Percentiles rank a stretch among this genome's conserved stretches.
Evolutionary conservation across 108 stramenopile species (phyloP).

Genomic region (Skeletonema tropicum): DNA sequence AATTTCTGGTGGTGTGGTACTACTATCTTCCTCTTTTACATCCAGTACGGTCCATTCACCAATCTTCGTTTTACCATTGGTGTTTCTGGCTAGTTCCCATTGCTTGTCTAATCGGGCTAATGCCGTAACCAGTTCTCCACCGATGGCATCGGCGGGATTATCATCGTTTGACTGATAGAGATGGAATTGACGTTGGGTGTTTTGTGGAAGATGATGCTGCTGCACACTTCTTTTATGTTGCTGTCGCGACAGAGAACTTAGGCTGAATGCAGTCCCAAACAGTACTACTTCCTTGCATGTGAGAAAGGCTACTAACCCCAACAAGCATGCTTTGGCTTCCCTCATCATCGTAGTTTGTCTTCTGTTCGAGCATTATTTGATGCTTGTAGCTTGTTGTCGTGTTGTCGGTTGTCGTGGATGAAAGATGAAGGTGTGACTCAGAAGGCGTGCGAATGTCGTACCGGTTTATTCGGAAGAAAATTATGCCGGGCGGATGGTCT

Average conservation of each 20-base stretch:
- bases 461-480: too few species aligned
- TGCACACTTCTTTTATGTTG: too few species aligned
- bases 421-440: too few species aligned
- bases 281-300: neutral
- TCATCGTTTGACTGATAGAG: neutral
- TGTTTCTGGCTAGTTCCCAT: constrained; percentile 56
- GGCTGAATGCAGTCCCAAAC: neutral
- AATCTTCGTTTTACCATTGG: constrained; percentile 39
- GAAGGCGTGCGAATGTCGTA: too few species aligned
- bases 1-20: constrained; percentile 36
- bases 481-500: too few species aligned
- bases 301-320: neutral
- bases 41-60: constrained; percentile 69
- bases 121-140: constrained; percentile 50
- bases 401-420: too few species aligned
- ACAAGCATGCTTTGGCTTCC: neutral
- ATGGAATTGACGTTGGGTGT: neutral
- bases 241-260: neutral
- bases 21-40: constrained; percentile 45
- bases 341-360: neutral
- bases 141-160: neutral
- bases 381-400: too few species aligned
- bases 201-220: neutral
- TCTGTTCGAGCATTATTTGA: too few species aligned
- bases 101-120: constrained; percentile 71